Percentiles rank a stretch among this genome's conserved stretches.
These are phyloP conservation scores for Malassezia japonica DNA, from an alignment of 1,284 basidiomycete genomes.

Conservation along the genomic window DNA sequence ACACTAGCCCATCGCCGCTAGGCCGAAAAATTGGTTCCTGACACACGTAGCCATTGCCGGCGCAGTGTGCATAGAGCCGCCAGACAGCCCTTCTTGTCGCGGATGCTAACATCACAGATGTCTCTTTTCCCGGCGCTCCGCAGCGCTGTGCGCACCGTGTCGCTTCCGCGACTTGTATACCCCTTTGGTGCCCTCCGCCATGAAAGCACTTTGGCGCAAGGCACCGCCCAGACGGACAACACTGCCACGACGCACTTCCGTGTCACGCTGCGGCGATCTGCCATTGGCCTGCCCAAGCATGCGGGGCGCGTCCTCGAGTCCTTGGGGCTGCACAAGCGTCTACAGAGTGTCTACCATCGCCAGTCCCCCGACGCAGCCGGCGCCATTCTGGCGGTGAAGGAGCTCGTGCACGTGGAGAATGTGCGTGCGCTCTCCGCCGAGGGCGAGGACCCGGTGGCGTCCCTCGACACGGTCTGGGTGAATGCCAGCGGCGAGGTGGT, in stretches of 20 bases:
- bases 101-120: conserved; percentile 2
- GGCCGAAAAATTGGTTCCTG: conserved; percentile 18
- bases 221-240: not conserved
- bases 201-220: not conserved
- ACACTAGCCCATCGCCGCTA: not conserved
- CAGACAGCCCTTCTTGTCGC: too few relatives aligned
- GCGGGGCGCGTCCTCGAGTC: conserved; percentile 64
- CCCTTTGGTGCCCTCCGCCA: conserved; percentile 5
- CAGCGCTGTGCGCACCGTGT: not conserved
- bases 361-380: conserved; percentile 67
- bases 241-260: conserved; percentile 61
- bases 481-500: conserved; percentile 42
- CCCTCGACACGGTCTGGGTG: conserved; percentile 38
- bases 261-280: conserved; percentile 71
- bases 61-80: too few relatives aligned
- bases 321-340: conserved; percentile 66
- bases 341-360: conserved; percentile 69
- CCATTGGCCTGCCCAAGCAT: conserved; percentile 64
- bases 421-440: conserved; percentile 50
- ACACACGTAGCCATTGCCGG: conserved; percentile 1
- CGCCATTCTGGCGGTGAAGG: conserved; percentile 71
- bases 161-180: not conserved
- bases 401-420: conserved; percentile 74
- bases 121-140: not conserved
- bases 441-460: conserved; percentile 12